Percentiles rank a stretch among this genome's conserved stretches.
These are phyloP conservation scores for Posidonia australis DNA, from an alignment of 106 monocot species.

Conservation along the genomic window DNA sequence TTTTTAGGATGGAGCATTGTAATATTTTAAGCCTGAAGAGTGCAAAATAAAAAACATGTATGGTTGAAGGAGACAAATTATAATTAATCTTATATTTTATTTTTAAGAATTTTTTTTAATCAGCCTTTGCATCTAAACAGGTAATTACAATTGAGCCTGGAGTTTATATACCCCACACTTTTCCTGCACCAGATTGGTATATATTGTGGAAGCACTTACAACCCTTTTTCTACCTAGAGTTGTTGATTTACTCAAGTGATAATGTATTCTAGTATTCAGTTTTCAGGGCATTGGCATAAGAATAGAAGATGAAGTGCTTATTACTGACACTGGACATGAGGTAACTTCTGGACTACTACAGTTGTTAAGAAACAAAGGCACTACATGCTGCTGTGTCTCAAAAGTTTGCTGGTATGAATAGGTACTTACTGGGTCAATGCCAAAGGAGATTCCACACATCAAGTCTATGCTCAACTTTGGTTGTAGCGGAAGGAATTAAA, in stretches of 20 bases:
- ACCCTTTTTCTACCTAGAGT: neutral
- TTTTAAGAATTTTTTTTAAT: conserved; percentile 1
- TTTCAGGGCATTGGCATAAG: conserved; percentile 76
- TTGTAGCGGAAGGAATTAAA: too few species aligned
- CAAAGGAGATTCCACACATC: conserved; percentile 60
- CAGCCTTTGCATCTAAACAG: conserved; percentile 18
- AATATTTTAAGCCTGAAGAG: too few species aligned
- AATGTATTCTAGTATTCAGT: conserved; percentile 17
- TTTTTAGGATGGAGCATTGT: too few species aligned
- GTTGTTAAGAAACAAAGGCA: neutral
- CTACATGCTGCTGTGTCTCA: too few species aligned
- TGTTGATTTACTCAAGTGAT: neutral
- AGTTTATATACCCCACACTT: conserved; percentile 60
- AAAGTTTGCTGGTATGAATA: conserved; percentile 2
- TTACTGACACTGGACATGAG: conserved; percentile 88
- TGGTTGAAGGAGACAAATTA: too few species aligned
- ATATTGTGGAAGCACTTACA: neutral
- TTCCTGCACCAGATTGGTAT: conserved; percentile 53
- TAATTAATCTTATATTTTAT: too few species aligned
- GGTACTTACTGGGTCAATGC: conserved; percentile 70
- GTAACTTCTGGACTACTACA: conserved; percentile 15
- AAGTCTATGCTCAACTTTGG: conserved; percentile 34
- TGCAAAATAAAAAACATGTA: too few species aligned
- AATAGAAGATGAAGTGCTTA: conserved; percentile 94
- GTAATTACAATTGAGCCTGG: conserved; percentile 97